These are phyloP conservation scores for Tripterygium wilfordii DNA, from an alignment of 177 flowering plant genomes.

Conservation along the genomic window DNA sequence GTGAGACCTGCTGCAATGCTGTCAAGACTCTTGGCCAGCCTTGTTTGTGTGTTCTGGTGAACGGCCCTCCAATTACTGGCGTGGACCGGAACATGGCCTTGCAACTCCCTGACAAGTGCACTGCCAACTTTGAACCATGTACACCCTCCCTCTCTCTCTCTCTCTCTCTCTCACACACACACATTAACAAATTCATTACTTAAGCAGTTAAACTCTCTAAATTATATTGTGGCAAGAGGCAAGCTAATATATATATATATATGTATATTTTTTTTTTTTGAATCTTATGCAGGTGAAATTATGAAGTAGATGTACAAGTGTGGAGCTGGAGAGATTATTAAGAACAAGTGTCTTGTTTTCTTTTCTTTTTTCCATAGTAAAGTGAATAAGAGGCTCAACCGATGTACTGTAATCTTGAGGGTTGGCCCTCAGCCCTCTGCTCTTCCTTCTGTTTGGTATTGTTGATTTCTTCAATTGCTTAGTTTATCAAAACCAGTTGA, in stretches of 20 bases:
- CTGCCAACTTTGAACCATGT: slow-evolving; percentile 71
- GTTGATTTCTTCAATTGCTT: no score
- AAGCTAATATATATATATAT: neutral
- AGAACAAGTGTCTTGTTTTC: neutral
- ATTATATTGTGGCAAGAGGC: neutral
- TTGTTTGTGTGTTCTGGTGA: slow-evolving; percentile 68
- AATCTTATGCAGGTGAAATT: slow-evolving; percentile 19
- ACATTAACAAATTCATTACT: neutral
- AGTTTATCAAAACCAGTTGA: no score
- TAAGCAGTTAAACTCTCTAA: no score
- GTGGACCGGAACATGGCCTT: slow-evolving; percentile 73
- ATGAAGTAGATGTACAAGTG: slow-evolving; percentile 4
- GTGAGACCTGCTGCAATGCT: slow-evolving; percentile 69
- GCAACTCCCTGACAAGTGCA: slow-evolving; percentile 74
- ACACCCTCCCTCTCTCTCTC: slow-evolving; percentile 8
- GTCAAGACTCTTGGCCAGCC: slow-evolving; percentile 68
- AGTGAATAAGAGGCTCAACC: no score
- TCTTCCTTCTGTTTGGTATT: no score
- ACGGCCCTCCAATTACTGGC: slow-evolving; percentile 82
- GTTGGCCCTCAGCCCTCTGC: no score
- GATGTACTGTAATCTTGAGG: no score
- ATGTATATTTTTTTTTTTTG: neutral
- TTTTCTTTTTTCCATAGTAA: no score
- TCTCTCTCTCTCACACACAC: slow-evolving; percentile 2
- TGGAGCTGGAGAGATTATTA: neutral